phyloP scores from a whole-genome alignment of 371 early-diverging fungal genomes.

The Mortierella sp. region DNA sequence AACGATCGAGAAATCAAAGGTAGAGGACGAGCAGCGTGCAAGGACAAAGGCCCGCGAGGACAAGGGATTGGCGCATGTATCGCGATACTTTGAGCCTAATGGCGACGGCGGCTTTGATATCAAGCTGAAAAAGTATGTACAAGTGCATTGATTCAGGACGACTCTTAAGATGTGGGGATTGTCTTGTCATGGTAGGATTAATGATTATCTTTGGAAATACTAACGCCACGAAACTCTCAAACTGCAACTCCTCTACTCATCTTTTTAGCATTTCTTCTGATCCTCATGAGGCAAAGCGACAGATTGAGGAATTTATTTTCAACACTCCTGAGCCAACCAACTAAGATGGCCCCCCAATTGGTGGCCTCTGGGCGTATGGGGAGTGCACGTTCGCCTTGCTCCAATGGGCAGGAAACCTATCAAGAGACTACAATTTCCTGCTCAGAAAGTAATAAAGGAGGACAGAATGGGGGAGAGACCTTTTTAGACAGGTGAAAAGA shows the following conservation, averaged over 20 bases:
- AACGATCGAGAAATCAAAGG: conserved; percentile 81
- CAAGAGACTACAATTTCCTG: too few species aligned
- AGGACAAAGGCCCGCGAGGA: conserved; percentile 71
- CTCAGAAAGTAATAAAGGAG: too few species aligned
- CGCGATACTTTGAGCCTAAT: conserved; percentile 34
- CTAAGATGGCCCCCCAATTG: not conserved
- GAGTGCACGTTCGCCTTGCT: too few species aligned
- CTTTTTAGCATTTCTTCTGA: conserved; percentile 35
- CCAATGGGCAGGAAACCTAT: too few species aligned
- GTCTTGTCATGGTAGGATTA: not conserved
- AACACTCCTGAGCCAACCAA: conserved; percentile 19
- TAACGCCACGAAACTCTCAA: too few species aligned
- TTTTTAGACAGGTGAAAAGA: too few species aligned
- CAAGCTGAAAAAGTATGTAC: conserved; percentile 47
- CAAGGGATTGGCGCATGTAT: conserved; percentile 39
- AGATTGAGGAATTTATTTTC: conserved; percentile 43
- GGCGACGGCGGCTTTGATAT: conserved; percentile 24
- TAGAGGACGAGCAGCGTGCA: conserved; percentile 88
- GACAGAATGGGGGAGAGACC: too few species aligned
- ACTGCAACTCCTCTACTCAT: too few species aligned
- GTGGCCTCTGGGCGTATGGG: too few species aligned
- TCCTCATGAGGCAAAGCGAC: conserved; percentile 42
- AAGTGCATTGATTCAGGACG: not conserved
- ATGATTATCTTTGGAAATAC: too few species aligned
- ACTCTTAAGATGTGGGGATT: not conserved